Base-by-base conservation (phyloP, 441 rosid genomes). In the Flueggea neowawraea region DNA sequence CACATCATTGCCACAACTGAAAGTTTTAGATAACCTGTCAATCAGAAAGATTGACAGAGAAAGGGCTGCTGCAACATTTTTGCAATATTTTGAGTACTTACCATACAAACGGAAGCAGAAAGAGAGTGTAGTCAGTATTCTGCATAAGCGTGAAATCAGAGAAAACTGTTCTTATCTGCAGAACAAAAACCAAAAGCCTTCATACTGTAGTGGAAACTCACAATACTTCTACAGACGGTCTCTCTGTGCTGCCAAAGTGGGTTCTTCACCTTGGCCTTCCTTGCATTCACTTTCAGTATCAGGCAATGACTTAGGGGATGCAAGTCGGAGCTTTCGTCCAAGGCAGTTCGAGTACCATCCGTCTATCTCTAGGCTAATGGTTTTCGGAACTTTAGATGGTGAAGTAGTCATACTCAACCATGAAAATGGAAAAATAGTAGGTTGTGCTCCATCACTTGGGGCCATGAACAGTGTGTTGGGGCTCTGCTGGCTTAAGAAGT, bases 311-410 rank as follows among this genome's bases (percentile, higher is more conserved):
- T 60, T 62, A 44, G 83, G 78, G 57, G 69, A 78, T 64, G 84
- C 77, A 71, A 73, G 52, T 51, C 66, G 60, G 76, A 79, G 69
- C 65, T 79, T 87, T 57, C 83, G 95, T 68, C 97, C 96, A 5
- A 85, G 97, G 83, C 97, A 94, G 69, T 91, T 94, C 68, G 97
- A 94, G 74, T 94, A 91, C 77, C 95, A 94, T 78, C 96, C 97
- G 16, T 67, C 91, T 55, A 73, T 79, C 71, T 74, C 89, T 60
- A 73, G 89, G 69, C 70, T 94, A 44, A 83, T 94, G 91, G 97
- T 86, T 31, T 85, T 83, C 74, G 97, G 97, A 55, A 91, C 96
- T 69, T 70, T 94, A 67, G 97, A 94, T 58, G 99, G 99, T 33
- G 97, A 91, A 77, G 85, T 94, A 17, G 84, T 91, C 61, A 90